Evolutionary conservation across 2,329 filamentous ascomycete genomes (phyloP).

Genomic region (Allantophomopsis cytisporea): DNA sequence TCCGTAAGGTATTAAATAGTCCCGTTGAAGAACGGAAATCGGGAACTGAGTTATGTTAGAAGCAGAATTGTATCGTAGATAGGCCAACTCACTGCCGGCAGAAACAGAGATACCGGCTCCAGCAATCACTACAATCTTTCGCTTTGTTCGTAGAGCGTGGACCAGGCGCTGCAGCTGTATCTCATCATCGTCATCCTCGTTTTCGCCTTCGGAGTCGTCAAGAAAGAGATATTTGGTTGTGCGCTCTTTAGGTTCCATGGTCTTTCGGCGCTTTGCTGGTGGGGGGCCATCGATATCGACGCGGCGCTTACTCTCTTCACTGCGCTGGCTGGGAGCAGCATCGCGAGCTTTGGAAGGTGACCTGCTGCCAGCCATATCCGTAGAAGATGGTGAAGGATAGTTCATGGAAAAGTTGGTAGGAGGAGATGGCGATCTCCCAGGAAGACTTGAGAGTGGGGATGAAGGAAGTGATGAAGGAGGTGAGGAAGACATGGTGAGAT

Average conservation of each 20-base stretch:
- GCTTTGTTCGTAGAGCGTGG: conserved; percentile 68
- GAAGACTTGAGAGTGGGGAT: conserved; percentile 20
- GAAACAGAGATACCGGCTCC: conserved; percentile 95
- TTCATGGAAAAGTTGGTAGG: conserved; percentile 5
- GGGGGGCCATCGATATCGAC: conserved; percentile 39
- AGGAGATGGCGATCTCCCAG: conserved; percentile 18
- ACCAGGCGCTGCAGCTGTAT: conserved; percentile 56
- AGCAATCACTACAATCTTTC: conserved; percentile 93
- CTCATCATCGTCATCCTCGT: conserved; percentile 38
- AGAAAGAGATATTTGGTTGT: conserved; percentile 70
- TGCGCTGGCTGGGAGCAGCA: conserved; percentile 3
- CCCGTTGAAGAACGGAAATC: conserved; percentile 90
- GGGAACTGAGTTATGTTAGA: conserved; percentile 44
- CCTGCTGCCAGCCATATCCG: conserved; percentile 11
- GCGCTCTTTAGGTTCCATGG: conserved; percentile 50
- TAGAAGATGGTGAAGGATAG: conserved; percentile 17
- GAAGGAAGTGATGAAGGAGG: conserved; percentile 6
- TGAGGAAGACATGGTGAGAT: conserved; percentile 2
- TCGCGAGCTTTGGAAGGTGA: conserved; percentile 8
- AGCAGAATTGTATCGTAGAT: conserved; percentile 9
- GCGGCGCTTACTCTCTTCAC: not conserved
- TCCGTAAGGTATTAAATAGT: conserved; percentile 74
- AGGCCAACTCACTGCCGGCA: conserved; percentile 57
- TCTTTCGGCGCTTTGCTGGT: conserved; percentile 64
- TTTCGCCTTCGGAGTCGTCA: conserved; percentile 29